Percentiles rank a stretch among this genome's conserved stretches.
Evolutionary conservation across 106 monocot genomes (phyloP).

Genomic region (Phalaenopsis equestris): DNA sequence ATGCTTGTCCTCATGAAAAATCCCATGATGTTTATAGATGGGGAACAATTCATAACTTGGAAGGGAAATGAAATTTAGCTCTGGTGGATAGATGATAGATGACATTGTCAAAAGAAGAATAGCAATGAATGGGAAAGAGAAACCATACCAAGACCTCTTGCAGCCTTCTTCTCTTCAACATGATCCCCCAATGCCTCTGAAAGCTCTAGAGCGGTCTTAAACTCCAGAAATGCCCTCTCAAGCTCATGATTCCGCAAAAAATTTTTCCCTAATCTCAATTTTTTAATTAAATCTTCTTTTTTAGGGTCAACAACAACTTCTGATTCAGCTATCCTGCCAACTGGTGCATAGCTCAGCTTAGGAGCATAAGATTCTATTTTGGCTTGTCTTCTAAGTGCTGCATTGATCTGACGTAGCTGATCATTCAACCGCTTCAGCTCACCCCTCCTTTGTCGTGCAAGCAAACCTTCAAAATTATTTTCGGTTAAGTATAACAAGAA

Average conservation of each 20-base stretch:
- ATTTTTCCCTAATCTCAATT: slow-evolving; percentile 63
- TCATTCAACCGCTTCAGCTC: slow-evolving; percentile 70
- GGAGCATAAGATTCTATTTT: slow-evolving; percentile 93
- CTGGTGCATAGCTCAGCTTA: slow-evolving; percentile 67
- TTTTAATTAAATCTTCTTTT: slow-evolving; percentile 49
- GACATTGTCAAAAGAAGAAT: too few species aligned
- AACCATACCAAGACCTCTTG: slow-evolving; percentile 62
- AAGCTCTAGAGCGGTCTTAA: slow-evolving; percentile 59
- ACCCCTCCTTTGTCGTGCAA: slow-evolving; percentile 72
- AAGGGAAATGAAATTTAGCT: background rate
- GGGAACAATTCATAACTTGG: background rate
- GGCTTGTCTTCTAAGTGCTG: slow-evolving; percentile 81
- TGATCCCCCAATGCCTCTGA: slow-evolving; percentile 55
- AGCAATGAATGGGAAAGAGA: slow-evolving; percentile 2
- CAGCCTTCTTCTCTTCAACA: slow-evolving; percentile 79
- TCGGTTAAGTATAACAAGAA: background rate
- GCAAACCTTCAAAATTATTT: slow-evolving; percentile 38
- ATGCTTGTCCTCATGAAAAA: background rate
- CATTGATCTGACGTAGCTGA: slow-evolving; percentile 84
- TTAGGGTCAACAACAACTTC: slow-evolving; percentile 74
- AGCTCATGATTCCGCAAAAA: slow-evolving; percentile 70
- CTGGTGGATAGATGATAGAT: background rate
- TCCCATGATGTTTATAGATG: background rate
- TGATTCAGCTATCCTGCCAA: slow-evolving; percentile 35
- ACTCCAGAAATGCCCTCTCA: slow-evolving; percentile 59